Evolutionary conservation across 1,139 yeast genomes (phyloP), one percentile per base, ranked within the genome.

Genomic region (Kurtzmaniella natalensis): DNA sequence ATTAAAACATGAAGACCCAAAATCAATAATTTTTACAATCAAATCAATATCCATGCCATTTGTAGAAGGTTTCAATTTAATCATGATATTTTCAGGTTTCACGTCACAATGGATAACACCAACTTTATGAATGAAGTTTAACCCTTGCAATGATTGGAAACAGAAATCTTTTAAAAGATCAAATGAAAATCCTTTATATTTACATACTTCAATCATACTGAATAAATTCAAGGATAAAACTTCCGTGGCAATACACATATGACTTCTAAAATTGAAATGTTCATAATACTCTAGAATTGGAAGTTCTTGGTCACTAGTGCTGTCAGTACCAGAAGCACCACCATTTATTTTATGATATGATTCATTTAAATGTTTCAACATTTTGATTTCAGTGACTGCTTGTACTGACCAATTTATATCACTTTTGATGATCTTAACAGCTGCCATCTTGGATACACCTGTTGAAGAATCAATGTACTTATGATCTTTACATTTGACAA

Each of bases 211-310:
- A 26, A 84, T 61, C 30, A 82, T 59, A 34, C 86, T 82, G 47
- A 76, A 82, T 20, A 87, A 51, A 40, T 84, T 85, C 22, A 83
- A 57, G 0, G 88, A 78, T 18, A 87, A 60, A 8, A 81, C 56
- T 49, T 87, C 95, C 0, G 89, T 82, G 2, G 78, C 75, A 31
- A 87, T 83, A 53, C 95, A 86, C 64, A 86, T 73, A 53, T 87
- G 96, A 21, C 87, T 81, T 38, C 95, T 63, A 53, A 86, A 86
- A 46, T 77, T 77, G 59, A 87, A 86, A 55, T 84, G 89, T 33
- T 81, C 83, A 30, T 65, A 56, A 49, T 81, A 83, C 17, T 70
- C 57, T 26, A 86, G 53, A 14, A 83, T 61, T 32, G 49, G 48
- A 4, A 18, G 19, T 4, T 16, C 20, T 7, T 4, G 6, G 5